phyloP scores from a whole-genome alignment of 2,329 filamentous ascomycete species.

The Dryadomyces sulphureus region DNA sequence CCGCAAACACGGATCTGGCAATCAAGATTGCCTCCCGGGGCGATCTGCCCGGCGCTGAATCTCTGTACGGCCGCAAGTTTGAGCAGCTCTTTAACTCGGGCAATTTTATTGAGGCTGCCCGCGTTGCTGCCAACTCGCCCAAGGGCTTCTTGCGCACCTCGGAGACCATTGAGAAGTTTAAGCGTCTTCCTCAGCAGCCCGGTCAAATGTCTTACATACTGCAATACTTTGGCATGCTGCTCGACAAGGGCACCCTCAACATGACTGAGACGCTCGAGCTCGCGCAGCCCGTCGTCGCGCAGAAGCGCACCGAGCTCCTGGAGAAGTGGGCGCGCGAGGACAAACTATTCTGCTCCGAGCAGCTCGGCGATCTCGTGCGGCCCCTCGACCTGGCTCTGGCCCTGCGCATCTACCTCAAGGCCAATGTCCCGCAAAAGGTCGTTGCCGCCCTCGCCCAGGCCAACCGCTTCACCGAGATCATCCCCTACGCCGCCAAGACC shows the following conservation, averaged over 20 bases:
- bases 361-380: constrained; percentile 87
- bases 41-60: constrained; percentile 84
- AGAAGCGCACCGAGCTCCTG: constrained; percentile 87
- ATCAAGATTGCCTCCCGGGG: constrained; percentile 93
- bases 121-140: constrained; percentile 91
- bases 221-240: constrained; percentile 93
- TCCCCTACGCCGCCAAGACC: constrained; percentile 72
- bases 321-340: constrained; percentile 97
- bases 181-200: constrained; percentile 63
- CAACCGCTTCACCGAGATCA: constrained; percentile 91
- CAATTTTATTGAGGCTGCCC: constrained; percentile 78
- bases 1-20: constrained; percentile 81
- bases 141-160: constrained; percentile 87
- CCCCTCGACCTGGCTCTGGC: constrained; percentile 81
- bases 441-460: constrained; percentile 91
- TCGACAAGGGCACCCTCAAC: constrained; percentile 91
- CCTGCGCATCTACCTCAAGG: constrained; percentile 77
- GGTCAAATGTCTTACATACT: constrained; percentile 88
- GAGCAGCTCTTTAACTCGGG: constrained; percentile 70
- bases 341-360: constrained; percentile 91
- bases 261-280: constrained; percentile 88
- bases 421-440: constrained; percentile 83
- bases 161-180: constrained; percentile 93
- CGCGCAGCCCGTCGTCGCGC: constrained; percentile 78
- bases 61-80: constrained; percentile 85